These are phyloP conservation scores for Pseudopyricularia cyperi DNA, from an alignment of 2,329 filamentous ascomycete species.

Conservation along the genomic window DNA sequence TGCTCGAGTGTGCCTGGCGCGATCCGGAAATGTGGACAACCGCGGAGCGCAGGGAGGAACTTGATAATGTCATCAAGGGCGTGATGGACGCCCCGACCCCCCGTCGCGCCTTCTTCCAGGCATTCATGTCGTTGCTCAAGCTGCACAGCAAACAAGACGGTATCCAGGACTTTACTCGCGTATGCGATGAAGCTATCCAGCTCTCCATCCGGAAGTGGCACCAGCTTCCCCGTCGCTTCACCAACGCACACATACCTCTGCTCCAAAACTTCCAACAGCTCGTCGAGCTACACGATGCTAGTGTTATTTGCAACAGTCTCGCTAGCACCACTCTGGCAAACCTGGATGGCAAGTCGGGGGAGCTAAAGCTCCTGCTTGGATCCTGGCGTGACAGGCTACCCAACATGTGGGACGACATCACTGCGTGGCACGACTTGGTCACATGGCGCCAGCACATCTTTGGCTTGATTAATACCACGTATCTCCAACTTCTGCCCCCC, in stretches of 20 bases:
- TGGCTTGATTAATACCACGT: slow-evolving; percentile 88
- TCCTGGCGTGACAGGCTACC: slow-evolving; percentile 93
- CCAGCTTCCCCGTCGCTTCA: slow-evolving; percentile 86
- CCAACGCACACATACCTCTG: slow-evolving; percentile 87
- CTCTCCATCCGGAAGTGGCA: slow-evolving; percentile 98
- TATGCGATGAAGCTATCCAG: slow-evolving; percentile 95
- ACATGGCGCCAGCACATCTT: slow-evolving; percentile 99
- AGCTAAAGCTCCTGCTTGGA: slow-evolving; percentile 84
- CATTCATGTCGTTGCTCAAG: slow-evolving; percentile 93
- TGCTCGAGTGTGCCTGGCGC: slow-evolving; percentile 91
- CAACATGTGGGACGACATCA: slow-evolving; percentile 99
- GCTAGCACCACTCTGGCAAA: slow-evolving; percentile 73
- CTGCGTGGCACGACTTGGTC: slow-evolving; percentile 98
- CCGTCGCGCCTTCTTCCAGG: slow-evolving; percentile 89
- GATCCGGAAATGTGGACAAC: slow-evolving; percentile 92
- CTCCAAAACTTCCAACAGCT: slow-evolving; percentile 97
- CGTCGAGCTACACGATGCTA: slow-evolving; percentile 94
- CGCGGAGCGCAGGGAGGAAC: slow-evolving; percentile 70
- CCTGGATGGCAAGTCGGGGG: slow-evolving; percentile 85
- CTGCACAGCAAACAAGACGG: slow-evolving; percentile 81
- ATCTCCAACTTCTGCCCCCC: slow-evolving; percentile 70
- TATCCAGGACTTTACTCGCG: slow-evolving; percentile 67
- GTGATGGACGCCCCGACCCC: slow-evolving; percentile 96
- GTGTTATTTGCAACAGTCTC: slow-evolving; percentile 87
- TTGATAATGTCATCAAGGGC: slow-evolving; percentile 89